These are phyloP conservation scores for Pittosporum tobira DNA, from an alignment of 129 eudicot species.

Conservation along the genomic window DNA sequence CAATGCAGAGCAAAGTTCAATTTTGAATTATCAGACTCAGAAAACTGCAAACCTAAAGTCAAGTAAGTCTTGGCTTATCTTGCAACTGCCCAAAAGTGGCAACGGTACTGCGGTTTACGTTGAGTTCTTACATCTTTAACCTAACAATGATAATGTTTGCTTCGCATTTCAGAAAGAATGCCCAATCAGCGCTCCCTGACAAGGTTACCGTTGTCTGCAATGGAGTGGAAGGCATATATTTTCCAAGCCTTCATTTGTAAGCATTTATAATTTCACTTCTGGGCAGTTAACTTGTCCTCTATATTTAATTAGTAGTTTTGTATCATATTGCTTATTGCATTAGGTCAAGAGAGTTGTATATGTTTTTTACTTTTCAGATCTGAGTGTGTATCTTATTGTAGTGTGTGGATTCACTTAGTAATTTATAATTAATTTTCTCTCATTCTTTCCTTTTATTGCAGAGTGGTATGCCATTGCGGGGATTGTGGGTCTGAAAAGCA, in stretches of 20 bases:
- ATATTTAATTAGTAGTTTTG: too few relatives aligned
- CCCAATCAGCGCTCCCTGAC: conserved; percentile 42
- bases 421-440: too few relatives aligned
- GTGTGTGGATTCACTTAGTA: too few relatives aligned
- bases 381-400: too few relatives aligned
- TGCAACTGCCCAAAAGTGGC: conserved; percentile 5
- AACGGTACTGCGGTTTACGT: not conserved
- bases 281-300: too few relatives aligned
- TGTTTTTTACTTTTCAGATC: too few relatives aligned
- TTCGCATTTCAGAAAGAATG: conserved; percentile 42
- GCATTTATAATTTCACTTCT: too few relatives aligned
- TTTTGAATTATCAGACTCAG: conserved; percentile 82
- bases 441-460: conserved; percentile 6
- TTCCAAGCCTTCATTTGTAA: conserved; percentile 89
- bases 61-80: conserved; percentile 31
- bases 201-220: conserved; percentile 68
- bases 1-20: conserved; percentile 76
- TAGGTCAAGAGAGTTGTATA: too few relatives aligned
- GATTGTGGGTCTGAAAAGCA: conserved; percentile 62
- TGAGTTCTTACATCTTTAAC: not conserved
- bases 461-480: conserved; percentile 87
- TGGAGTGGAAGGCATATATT: conserved; percentile 71
- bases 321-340: too few relatives aligned
- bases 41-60: conserved; percentile 37
- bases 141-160: conserved; percentile 2